Evolutionary conservation across 495 filamentous ascomycete genomes (phyloP), one percentile per base, ranked within the genome.

Genomic region (Tuber microsphaerosporum): DNA sequence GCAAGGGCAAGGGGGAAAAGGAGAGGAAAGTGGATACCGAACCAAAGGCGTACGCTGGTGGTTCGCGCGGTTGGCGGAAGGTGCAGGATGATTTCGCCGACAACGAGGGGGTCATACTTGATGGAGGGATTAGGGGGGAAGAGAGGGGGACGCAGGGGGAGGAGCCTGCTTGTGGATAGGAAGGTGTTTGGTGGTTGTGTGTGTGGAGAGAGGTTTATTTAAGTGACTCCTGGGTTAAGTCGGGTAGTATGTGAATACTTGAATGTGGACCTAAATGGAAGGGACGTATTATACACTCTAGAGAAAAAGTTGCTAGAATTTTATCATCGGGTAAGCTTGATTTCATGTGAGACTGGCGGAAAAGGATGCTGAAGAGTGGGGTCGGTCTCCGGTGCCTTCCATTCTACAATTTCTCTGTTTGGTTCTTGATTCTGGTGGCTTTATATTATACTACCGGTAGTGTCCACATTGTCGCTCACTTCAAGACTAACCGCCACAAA

Each of bases 61-160:
- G 85, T 83, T 73, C 84, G 82, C 76, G 88, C 86, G 71, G 87
- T 4, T 97, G 94, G 95, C 86, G 94, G 70, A 89, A 93, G 76
- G 94, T 97, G 1, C 96, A 98, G 82, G 93, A 97, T 84, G 93
- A 97, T 80, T 86, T 90, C 56, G 91, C 94, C 71, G 90, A 97
- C 83, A 97, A 97, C 79, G 94, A 97, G 84, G 88, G 88, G n/a
- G 90, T 94, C 84, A 97, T 97, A 76, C 84, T 97, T 8, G 92
- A 97, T 84, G 94, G 94, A 92, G 89, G 7, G 89, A 91, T 83
- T 92, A 93, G 77, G 85, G 80, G 2, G 75, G 73, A 72, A 82
- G 87, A 81, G 84, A 86, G 84, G 80, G 84, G 65, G 80, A 77
- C 77, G 78, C 85, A 81, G 61, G 85, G 76, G 73, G 85, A 88